phyloP scores from a whole-genome alignment of 1,284 basidiomycete species.

The Garcileccinum viscosum region DNA sequence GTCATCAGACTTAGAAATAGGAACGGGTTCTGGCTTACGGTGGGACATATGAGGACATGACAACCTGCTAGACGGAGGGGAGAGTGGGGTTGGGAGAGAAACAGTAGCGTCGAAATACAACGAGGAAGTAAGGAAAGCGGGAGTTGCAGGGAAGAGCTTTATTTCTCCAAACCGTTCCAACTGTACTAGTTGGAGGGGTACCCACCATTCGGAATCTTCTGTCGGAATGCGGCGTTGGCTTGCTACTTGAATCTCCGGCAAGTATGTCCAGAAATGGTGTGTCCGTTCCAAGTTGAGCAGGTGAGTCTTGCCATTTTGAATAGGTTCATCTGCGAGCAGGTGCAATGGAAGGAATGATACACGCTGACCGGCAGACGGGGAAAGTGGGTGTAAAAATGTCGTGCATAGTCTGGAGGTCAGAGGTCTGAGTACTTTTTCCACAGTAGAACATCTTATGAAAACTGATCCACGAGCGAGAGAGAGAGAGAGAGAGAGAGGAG shows the following conservation, averaged over 20 bases:
- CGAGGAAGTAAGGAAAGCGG: background rate
- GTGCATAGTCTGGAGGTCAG: background rate
- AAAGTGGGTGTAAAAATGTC: background rate
- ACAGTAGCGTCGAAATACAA: background rate
- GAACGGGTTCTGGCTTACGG: constrained; percentile 1
- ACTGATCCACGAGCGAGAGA: background rate
- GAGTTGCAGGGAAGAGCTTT: background rate
- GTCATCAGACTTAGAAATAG: background rate
- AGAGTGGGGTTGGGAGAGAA: accelerated
- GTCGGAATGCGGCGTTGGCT: background rate
- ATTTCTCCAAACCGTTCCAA: constrained; percentile 11
- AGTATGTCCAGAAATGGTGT: background rate
- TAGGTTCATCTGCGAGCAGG: no score
- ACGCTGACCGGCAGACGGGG: background rate
- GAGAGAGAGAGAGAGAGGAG: no score
- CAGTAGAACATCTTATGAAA: background rate
- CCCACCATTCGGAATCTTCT: background rate
- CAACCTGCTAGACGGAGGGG: accelerated
- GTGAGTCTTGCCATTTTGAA: background rate
- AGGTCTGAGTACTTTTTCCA: background rate
- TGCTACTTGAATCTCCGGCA: background rate
- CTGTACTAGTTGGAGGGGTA: constrained; percentile 5
- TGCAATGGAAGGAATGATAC: no score
- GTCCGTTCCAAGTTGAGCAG: background rate
- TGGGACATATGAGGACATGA: background rate